Percentiles rank a stretch among this genome's conserved stretches.
phyloP scores from a whole-genome alignment of 2,329 filamentous ascomycete genomes.

The Coniochaeta pulveracea region DNA sequence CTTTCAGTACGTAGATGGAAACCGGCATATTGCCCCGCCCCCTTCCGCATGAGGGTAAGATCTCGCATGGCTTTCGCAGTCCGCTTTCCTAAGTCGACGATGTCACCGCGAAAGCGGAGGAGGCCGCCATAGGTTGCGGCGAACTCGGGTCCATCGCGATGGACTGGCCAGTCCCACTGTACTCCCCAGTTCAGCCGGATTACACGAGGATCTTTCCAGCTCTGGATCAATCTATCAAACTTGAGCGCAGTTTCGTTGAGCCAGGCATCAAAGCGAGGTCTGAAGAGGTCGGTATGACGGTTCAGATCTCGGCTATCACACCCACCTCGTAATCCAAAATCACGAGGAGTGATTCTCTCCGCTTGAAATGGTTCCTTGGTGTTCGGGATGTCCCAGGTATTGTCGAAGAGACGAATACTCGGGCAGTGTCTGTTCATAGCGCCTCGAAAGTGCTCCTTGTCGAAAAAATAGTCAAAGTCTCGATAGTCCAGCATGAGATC shows the following conservation, averaged over 20 bases:
- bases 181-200: conserved; percentile 31
- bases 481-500: conserved; percentile 27
- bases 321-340: conserved; percentile 24
- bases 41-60: conserved; percentile 11
- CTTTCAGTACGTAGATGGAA: conserved; percentile 36
- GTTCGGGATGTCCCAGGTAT: conserved; percentile 24
- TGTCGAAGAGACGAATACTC: conserved; percentile 28
- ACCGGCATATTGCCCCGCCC: conserved; percentile 21
- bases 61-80: conserved; percentile 22
- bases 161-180: conserved; percentile 32
- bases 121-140: conserved; percentile 29
- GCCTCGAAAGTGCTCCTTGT: conserved; percentile 29
- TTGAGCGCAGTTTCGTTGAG: conserved; percentile 17
- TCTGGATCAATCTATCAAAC: conserved; percentile 10
- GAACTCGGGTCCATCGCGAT: conserved; percentile 34
- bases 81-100: conserved; percentile 26
- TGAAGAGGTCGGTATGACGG: conserved; percentile 27
- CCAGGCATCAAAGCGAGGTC: conserved; percentile 20
- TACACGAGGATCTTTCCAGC: conserved; percentile 20
- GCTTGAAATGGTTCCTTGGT: conserved; percentile 19
- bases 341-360: conserved; percentile 27
- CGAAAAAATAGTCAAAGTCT: conserved; percentile 34
- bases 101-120: conserved; percentile 28
- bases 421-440: conserved; percentile 26
- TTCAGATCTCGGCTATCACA: conserved; percentile 28